Conservation (phyloP, 2,329 filamentous ascomycete genomes). For the Talaromyces sp. region DNA sequence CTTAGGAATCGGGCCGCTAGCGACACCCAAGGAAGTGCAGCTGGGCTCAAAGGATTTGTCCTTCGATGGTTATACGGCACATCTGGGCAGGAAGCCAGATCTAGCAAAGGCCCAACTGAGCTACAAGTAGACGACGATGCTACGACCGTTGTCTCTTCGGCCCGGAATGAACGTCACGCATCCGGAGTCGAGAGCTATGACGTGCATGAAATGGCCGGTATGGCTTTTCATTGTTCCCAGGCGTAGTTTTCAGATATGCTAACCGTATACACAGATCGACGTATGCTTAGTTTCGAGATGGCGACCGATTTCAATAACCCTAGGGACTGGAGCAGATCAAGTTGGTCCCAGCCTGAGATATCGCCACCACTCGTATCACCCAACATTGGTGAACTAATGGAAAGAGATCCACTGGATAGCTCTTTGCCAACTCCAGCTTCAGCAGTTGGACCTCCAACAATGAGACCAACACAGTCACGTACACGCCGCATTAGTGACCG, state of each 20-base stretch:
- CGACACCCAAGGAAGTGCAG: conserved; percentile 4
- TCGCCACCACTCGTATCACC: conserved; percentile 9
- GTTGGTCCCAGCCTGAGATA: conserved; percentile 6
- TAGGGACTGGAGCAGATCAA: conserved; percentile 1
- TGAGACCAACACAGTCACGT: not conserved
- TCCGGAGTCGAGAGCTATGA: conserved; percentile 8
- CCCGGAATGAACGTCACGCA: conserved; percentile 2
- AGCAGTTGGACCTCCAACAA: not conserved
- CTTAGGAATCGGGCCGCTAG: not conserved
- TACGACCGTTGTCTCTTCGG: conserved; percentile 6
- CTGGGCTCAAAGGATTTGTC: conserved; percentile 7
- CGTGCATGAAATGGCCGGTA: conserved; percentile 10
- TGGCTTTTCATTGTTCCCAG: not conserved
- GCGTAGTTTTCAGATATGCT: not conserved
- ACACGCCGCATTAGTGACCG: conserved; percentile 3
- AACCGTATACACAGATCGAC: not conserved
- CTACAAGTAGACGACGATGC: conserved; percentile 3
- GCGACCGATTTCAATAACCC: not conserved
- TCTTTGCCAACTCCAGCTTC: not conserved
- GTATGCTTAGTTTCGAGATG: conserved; percentile 5
- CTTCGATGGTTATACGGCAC: conserved; percentile 11
- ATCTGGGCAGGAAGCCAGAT: not conserved
- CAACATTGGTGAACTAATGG: conserved; percentile 8
- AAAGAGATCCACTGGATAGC: not conserved
- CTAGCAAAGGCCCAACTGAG: conserved; percentile 1